These are phyloP conservation scores for Myxozyma monticola DNA, from an alignment of 805 yeast species.

Conservation along the genomic window DNA sequence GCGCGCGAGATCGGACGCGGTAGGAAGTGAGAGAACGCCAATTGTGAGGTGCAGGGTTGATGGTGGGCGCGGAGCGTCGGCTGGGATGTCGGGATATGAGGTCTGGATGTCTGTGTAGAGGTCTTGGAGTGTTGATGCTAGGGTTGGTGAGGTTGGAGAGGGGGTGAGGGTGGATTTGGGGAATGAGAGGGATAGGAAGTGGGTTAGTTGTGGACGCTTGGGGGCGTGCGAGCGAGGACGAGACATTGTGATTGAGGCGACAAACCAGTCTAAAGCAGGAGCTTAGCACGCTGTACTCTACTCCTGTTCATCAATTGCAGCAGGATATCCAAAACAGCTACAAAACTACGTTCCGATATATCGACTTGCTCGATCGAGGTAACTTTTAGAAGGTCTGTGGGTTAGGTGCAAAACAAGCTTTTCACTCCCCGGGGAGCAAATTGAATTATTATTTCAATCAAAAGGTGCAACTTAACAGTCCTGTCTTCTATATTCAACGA, in stretches of 20 bases:
- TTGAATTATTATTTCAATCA: too few species aligned
- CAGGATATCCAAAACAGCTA: neutral
- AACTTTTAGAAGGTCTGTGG: conserved; percentile 1
- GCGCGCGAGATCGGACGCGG: neutral
- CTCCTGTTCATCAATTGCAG: neutral
- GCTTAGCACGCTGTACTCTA: too few species aligned
- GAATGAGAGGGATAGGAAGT: conserved; percentile 22
- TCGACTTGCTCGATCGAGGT: neutral
- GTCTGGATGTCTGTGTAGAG: neutral
- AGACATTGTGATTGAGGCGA: neutral
- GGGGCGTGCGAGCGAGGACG: neutral
- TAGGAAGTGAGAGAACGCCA: conserved; percentile 17
- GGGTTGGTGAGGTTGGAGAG: neutral
- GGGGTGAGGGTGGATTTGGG: neutral
- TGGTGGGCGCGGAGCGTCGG: conserved; percentile 12
- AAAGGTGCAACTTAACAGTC: too few species aligned
- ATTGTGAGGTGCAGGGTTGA: conserved; percentile 20
- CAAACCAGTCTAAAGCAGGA: too few species aligned
- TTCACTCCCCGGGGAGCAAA: too few species aligned
- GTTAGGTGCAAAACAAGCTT: conserved; percentile 2
- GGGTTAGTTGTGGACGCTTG: conserved; percentile 9
- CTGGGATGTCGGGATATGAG: conserved; percentile 5
- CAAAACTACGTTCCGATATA: neutral
- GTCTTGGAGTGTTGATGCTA: too few species aligned
- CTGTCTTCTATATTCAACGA: too few species aligned